A percentile compares a stretch with the other conserved stretches of the same genome.
Conservation (phyloP, 805 yeast genomes). For the Candida yuanshanica region DNA sequence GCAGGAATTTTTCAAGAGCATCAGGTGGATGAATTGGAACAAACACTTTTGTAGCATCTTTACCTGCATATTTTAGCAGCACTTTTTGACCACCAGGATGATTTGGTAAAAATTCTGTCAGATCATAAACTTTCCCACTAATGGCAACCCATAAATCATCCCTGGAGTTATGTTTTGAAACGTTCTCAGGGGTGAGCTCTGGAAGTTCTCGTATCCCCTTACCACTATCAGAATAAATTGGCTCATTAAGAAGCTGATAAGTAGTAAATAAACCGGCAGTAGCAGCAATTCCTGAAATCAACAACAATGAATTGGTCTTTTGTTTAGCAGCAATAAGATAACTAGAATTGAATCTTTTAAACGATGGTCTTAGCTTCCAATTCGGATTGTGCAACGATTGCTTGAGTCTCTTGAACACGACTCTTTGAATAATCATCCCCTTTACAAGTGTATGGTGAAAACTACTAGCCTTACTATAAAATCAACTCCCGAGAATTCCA, state of each 20-base stretch:
- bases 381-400: neutral
- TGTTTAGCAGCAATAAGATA: neutral
- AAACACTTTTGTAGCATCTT: slow-evolving; percentile 77
- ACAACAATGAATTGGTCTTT: neutral
- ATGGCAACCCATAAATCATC: slow-evolving; percentile 82
- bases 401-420: neutral
- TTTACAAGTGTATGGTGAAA: no score
- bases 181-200: slow-evolving; percentile 23
- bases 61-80: slow-evolving; percentile 74
- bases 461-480: no score
- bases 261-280: neutral
- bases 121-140: slow-evolving; percentile 73
- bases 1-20: slow-evolving; percentile 59
- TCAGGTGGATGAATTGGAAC: slow-evolving; percentile 91
- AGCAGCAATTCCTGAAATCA: neutral
- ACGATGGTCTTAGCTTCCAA: neutral
- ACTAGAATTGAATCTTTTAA: neutral
- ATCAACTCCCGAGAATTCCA: neutral
- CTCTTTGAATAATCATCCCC: neutral
- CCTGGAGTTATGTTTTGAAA: slow-evolving; percentile 27
- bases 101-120: slow-evolving; percentile 61
- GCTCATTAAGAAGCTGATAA: neutral
- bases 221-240: neutral
- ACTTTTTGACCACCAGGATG: slow-evolving; percentile 85
- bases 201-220: neutral